phyloP scores from a whole-genome alignment of 176 grass and related monocot species.

The Eleusine coracana region DNA sequence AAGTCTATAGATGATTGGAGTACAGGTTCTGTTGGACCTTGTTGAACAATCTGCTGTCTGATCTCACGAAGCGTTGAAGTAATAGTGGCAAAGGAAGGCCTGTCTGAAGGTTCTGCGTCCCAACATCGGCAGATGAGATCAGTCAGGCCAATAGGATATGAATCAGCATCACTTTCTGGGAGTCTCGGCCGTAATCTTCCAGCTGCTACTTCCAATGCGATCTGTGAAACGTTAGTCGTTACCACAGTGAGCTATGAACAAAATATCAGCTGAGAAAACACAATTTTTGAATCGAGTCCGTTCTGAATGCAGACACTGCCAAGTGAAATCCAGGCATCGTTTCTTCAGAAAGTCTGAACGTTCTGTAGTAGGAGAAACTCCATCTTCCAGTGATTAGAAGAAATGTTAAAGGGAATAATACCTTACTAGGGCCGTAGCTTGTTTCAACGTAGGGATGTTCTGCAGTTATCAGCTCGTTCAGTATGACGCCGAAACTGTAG shows the following conservation, averaged over 20 bases:
- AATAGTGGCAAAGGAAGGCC: conserved; percentile 53
- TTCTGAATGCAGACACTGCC: neutral
- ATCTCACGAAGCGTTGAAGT: conserved; percentile 37
- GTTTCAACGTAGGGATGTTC: conserved; percentile 63
- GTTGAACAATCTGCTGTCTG: conserved; percentile 15
- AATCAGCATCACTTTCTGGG: conserved; percentile 9
- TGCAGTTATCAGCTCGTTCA: conserved; percentile 63
- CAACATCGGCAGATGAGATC: conserved; percentile 49
- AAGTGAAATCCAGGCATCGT: neutral
- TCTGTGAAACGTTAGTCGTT: conserved; percentile 29
- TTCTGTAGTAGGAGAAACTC: neutral
- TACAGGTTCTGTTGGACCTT: neutral
- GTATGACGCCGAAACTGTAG: conserved; percentile 63
- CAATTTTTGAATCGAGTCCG: neutral
- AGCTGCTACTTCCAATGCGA: conserved; percentile 60
- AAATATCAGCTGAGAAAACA: neutral
- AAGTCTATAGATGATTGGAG: neutral
- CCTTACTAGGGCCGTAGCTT: conserved; percentile 53
- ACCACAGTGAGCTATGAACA: neutral
- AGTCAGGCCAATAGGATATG: conserved; percentile 17
- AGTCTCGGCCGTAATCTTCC: conserved; percentile 55
- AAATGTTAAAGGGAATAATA: neutral
- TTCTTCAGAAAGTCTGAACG: neutral
- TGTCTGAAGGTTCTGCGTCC: conserved; percentile 45
- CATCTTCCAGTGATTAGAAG: neutral